Evolutionary conservation across 257 asterid genomes (phyloP), one percentile per base, ranked within the genome.

Genomic region (Ajuga chamaepitys): DNA sequence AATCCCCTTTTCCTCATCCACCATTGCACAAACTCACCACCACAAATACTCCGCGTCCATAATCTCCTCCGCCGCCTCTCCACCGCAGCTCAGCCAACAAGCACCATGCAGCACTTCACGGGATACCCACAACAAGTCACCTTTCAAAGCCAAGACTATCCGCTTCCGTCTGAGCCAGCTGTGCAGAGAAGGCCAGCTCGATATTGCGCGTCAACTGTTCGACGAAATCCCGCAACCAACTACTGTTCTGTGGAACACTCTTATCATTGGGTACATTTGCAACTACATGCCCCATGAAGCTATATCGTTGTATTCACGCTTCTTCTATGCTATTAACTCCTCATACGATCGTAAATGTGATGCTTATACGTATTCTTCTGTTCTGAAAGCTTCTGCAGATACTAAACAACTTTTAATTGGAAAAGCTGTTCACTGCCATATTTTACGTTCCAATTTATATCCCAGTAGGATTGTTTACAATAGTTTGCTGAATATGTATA

Each of bases 241-340:
- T 8, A 84, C 94, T 55, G 96, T 92, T 3, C 82, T 89, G n/a
- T 89, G 95, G 94, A 92, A 92, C 84, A 67, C 98, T 8, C 78
- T 92, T 1, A 77, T 92, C 5, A 92, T 92, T 46, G 98, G 98
- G 12, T 87, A 74, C 70, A 32, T 87, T 18, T 89, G 98, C 75
- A 89, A 89, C 63, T 70, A 75, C 75, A 59, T 84, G 85, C 89
- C 91, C 45, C 51, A 66, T 0, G 95, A 92, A 73, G 97, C 96
- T 5, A 70, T 92, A 54, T 64, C 80, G 2, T 53, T 92, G 74
- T 89, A 89, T 40, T 82, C 91, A 3, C 75, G 78, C 61, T 79
- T 89, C 79, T 75, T 75, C 25, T 65, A 55, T 37, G 28, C 73
- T n/a, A 64, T 38, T 52, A 77, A 44, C 52, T 65, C 65, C 50